Evolutionary conservation across 2,329 filamentous ascomycete genomes (phyloP).

Genomic region (Xylariaceae sp.): DNA sequence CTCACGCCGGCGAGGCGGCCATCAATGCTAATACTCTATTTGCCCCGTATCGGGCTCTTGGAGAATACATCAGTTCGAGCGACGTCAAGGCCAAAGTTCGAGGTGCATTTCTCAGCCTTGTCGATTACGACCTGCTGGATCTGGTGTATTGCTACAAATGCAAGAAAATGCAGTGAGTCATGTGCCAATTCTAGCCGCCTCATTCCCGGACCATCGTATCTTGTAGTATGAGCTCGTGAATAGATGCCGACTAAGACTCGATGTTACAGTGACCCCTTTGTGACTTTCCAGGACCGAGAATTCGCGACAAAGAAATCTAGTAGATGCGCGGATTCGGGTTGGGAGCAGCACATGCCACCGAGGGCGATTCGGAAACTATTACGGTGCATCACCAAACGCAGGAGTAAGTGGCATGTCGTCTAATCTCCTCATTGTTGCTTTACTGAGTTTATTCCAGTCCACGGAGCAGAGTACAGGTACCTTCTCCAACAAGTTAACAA

Average conservation of each 20-base stretch:
- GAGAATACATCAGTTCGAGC: constrained; percentile 10
- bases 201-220: too few relatives aligned
- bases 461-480: constrained; percentile 13
- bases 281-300: constrained; percentile 14
- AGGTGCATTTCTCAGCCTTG: constrained; percentile 15
- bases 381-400: constrained; percentile 19
- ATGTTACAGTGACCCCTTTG: constrained; percentile 11
- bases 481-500: constrained; percentile 22
- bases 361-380: constrained; percentile 19
- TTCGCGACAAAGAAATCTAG: constrained; percentile 15
- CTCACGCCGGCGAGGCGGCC: background rate
- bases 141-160: constrained; percentile 23
- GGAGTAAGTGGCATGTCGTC: constrained; percentile 1
- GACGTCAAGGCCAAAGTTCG: constrained; percentile 14
- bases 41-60: constrained; percentile 10
- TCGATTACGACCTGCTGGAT: constrained; percentile 19
- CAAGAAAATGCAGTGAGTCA: constrained; percentile 13
- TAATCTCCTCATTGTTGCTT: too few relatives aligned
- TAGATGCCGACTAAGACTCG: too few relatives aligned
- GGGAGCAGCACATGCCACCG: constrained; percentile 22
- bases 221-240: too few relatives aligned
- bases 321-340: constrained; percentile 15
- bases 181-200: too few relatives aligned
- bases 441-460: background rate
- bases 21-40: background rate